Conservation (phyloP, 2,329 filamentous ascomycete species). For the Xylaria sp. region DNA sequence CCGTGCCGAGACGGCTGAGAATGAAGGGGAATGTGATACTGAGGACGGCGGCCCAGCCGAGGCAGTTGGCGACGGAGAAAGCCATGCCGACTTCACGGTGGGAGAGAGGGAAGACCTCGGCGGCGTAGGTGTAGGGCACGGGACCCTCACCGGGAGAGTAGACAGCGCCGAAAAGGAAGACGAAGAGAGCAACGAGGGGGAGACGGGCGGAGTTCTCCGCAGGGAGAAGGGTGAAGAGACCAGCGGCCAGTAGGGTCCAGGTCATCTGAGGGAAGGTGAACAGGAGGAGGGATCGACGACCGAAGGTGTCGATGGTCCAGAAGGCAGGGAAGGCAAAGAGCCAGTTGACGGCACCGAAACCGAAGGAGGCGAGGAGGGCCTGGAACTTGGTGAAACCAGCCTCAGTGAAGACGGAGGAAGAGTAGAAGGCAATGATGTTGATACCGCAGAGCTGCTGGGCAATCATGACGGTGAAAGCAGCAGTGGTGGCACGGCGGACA, state of each 20-base stretch:
- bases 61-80: constrained; percentile 61
- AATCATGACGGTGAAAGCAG: constrained; percentile 76
- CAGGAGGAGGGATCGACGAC: constrained; percentile 55
- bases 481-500: constrained; percentile 65
- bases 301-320: constrained; percentile 63
- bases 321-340: constrained; percentile 60
- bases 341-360: constrained; percentile 62
- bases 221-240: constrained; percentile 50
- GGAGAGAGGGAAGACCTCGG: constrained; percentile 65
- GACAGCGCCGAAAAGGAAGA: constrained; percentile 57
- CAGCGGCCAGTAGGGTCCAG: constrained; percentile 60
- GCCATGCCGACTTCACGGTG: constrained; percentile 69
- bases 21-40: constrained; percentile 60
- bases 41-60: constrained; percentile 55
- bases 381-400: constrained; percentile 51
- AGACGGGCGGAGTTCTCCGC: constrained; percentile 22
- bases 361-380: constrained; percentile 58
- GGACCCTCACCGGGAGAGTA: constrained; percentile 62
- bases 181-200: constrained; percentile 52
- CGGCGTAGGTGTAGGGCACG: constrained; percentile 63
- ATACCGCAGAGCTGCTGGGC: constrained; percentile 66
- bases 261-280: constrained; percentile 66
- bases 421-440: constrained; percentile 75
- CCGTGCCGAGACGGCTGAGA: constrained; percentile 39
- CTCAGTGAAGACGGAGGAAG: constrained; percentile 55